Conservation (phyloP, 2,329 filamentous ascomycete species). For the Fusarium sublunatum region DNA sequence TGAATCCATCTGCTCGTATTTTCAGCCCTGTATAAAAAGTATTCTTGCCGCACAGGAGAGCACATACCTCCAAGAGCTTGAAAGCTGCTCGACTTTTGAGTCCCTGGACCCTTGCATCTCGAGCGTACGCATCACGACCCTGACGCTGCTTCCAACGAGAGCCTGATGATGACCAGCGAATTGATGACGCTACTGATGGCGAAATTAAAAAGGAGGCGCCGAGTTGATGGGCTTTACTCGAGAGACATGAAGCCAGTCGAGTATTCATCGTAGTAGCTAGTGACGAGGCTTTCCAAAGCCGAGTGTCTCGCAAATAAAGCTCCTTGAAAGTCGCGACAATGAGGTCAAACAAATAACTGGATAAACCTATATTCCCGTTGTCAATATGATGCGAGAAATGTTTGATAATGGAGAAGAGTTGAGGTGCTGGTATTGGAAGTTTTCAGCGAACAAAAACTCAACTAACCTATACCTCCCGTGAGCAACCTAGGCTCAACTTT, state of each 20-base stretch:
- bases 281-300: not conserved
- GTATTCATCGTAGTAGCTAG: slow-evolving; percentile 12
- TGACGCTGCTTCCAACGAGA: slow-evolving; percentile 88
- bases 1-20: slow-evolving; percentile 74
- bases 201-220: not conserved
- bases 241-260: not conserved
- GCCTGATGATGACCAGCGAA: slow-evolving; percentile 64
- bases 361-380: not conserved
- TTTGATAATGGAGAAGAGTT: not conserved
- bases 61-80: slow-evolving; percentile 83
- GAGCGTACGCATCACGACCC: slow-evolving; percentile 75
- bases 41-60: not conserved
- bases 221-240: not conserved
- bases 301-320: not conserved
- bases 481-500: not conserved
- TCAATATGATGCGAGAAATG: not conserved
- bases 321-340: too few species aligned
- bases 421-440: not conserved
- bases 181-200: not conserved
- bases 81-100: slow-evolving; percentile 93
- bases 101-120: slow-evolving; percentile 79
- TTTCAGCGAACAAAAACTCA: not conserved
- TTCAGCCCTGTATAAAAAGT: slow-evolving; percentile 4
- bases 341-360: too few species aligned
- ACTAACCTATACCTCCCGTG: slow-evolving; percentile 14